phyloP scores from a whole-genome alignment of 306 rosid species.

The Aeschynomene evenia region DNA sequence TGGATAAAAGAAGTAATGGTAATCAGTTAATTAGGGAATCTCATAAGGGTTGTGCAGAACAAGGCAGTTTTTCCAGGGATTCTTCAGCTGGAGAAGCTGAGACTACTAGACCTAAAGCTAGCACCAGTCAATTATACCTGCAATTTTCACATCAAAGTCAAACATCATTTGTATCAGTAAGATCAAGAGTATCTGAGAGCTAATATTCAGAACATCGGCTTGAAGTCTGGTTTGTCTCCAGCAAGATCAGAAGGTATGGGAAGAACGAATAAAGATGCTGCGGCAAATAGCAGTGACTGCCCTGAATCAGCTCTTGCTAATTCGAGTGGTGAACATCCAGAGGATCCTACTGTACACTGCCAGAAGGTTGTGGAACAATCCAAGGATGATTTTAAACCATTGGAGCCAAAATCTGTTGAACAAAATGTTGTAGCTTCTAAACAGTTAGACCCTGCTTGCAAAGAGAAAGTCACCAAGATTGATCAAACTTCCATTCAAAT shows the following conservation, averaged over 20 bases:
- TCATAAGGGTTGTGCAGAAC: constrained; percentile 45
- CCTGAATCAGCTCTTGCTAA: constrained; percentile 40
- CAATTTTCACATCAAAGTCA: constrained; percentile 55
- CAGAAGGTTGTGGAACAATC: constrained; percentile 47
- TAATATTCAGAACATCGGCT: constrained; percentile 57
- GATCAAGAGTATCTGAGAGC: constrained; percentile 58
- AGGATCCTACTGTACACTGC: constrained; percentile 43
- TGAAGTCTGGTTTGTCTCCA: constrained; percentile 39
- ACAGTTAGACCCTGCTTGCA: constrained; percentile 47
- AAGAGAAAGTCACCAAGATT: constrained; percentile 44
- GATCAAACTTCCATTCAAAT: constrained; percentile 43
- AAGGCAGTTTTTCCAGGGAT: constrained; percentile 49
- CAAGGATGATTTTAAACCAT: constrained; percentile 45
- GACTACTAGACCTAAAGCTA: constrained; percentile 42
- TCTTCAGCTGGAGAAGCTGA: constrained; percentile 48
- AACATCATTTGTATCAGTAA: constrained; percentile 48
- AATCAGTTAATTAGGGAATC: constrained; percentile 53
- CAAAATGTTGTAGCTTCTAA: constrained; percentile 40
- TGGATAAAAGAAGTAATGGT: constrained; percentile 49
- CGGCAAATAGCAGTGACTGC: constrained; percentile 43
- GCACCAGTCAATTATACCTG: constrained; percentile 41
- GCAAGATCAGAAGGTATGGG: constrained; percentile 39
- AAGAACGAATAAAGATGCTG: constrained; percentile 42
- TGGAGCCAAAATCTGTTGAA: constrained; percentile 49
- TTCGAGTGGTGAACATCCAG: constrained; percentile 38